Percentiles rank a stretch among this genome's conserved stretches.
Evolutionary conservation across 176 grass and related monocot genomes (phyloP).

Genomic region (Rhynchospora pubera): DNA sequence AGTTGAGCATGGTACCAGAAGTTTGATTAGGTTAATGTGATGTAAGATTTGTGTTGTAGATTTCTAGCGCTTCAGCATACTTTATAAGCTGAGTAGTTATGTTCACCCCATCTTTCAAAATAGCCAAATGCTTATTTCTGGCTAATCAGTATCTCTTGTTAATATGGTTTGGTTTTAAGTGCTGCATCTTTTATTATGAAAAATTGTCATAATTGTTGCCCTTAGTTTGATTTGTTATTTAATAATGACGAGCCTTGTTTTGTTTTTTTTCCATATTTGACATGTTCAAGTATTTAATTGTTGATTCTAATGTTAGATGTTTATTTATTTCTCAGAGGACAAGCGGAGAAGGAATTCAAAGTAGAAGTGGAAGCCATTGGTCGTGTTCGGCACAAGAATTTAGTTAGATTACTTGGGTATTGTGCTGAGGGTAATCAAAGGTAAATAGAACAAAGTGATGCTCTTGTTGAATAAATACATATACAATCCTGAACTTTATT

Average conservation of each 20-base stretch:
- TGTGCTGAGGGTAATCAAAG: constrained; percentile 93
- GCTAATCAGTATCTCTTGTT: neutral
- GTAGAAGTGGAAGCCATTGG: constrained; percentile 98
- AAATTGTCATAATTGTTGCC: constrained; percentile 18
- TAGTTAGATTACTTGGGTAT: constrained; percentile 85
- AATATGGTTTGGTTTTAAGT: neutral
- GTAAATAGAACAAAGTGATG: constrained; percentile 31
- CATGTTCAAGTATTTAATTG: constrained; percentile 11
- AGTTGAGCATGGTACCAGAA: neutral
- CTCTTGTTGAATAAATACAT: neutral
- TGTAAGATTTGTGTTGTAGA: constrained; percentile 1
- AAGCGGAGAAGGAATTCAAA: constrained; percentile 98
- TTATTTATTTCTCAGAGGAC: constrained; percentile 53
- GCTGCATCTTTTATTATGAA: neutral
- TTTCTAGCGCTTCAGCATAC: neutral
- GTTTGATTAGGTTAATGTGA: neutral
- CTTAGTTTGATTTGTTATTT: neutral
- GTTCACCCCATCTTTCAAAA: neutral
- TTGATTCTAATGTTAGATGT: constrained; percentile 15
- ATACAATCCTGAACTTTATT: neutral
- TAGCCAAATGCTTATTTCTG: neutral
- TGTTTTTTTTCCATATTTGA: neutral
- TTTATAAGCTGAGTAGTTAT: neutral
- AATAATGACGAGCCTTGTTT: constrained; percentile 8
- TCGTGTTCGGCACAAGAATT: constrained; percentile 92